Evolutionary conservation across 257 asterid species (phyloP), one percentile per base, ranked within the genome.

Genomic region (Fraxinus cuspidata): DNA sequence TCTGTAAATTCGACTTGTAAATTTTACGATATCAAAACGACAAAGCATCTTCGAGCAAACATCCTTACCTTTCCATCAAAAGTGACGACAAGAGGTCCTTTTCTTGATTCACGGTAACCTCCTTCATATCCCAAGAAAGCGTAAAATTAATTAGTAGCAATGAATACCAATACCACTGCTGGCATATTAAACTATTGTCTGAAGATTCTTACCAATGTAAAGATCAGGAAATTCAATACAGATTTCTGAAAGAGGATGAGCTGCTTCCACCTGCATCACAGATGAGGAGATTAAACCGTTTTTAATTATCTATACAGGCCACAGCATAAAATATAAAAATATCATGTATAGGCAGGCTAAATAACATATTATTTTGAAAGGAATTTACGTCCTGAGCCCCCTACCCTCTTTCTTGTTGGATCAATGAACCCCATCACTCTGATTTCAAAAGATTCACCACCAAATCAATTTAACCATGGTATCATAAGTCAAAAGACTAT

Each of bases 181-280:
- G n/a, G 60, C 9, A 44, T 11, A 79, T 42, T 16, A 13, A 64
- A 56, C 29, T 70, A 64, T 16, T 74, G 27, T 37, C 2, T 16
- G 56, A 70, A 42, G 63, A 28, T 66, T 78, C 88, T 79, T 86
- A 94, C 98, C 97, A 58, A 90, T 85, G 80, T 86, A 83, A 75
- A 90, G 81, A 81, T 92, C 96, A 3, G 98, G 93, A 83, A 83
- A 94, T 75, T 86, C 87, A 34, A 83, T 82, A 78, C 86, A 40
- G 56, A 90, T 87, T 78, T 86, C 87, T 29, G 96, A 85, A 42
- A 94, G 86, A 49, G 97, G 93, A 79, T 89, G 94, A 86, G 94
- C 95, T 49, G 78, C 82, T 82, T 94, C 94, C 47, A 90, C 90
- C 98, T 92, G 89, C 85, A 84, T 53, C 40, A 44, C 38, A 75